These are phyloP conservation scores for Fomitiporia mediterranea DNA, from an alignment of 1,284 basidiomycete genomes.

Conservation along the genomic window DNA sequence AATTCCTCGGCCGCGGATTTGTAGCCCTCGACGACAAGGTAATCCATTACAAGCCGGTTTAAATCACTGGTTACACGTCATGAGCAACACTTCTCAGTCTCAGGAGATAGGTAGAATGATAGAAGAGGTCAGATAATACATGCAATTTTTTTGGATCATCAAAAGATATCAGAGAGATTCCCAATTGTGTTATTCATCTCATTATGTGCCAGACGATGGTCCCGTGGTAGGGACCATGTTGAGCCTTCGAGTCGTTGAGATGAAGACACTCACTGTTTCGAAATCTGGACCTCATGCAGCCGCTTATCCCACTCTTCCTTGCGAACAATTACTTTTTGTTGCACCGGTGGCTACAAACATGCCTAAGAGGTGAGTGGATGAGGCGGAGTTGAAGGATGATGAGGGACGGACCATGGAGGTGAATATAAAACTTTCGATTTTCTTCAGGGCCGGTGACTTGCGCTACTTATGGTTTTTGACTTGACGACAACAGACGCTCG, in stretches of 20 bases:
- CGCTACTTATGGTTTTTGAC: too few species aligned
- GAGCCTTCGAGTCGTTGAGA: too few species aligned
- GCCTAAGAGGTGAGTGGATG: background rate
- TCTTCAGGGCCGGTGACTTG: conserved; percentile 31
- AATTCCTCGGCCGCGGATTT: conserved; percentile 95
- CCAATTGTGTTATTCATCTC: conserved; percentile 70
- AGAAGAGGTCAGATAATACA: conserved; percentile 76
- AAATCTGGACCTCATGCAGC: conserved; percentile 66
- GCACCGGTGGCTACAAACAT: conserved; percentile 11
- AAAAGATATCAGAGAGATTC: conserved; percentile 81
- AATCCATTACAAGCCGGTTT: conserved; percentile 96
- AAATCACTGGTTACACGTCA: conserved; percentile 62
- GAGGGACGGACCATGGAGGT: conserved; percentile 29
- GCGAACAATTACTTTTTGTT: conserved; percentile 51
- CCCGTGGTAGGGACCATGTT: conserved; percentile 20
- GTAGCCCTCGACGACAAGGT: conserved; percentile 96
- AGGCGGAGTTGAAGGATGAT: background rate
- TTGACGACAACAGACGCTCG: too few species aligned
- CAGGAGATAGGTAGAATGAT: conserved; percentile 11
- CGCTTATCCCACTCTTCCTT: conserved; percentile 74
- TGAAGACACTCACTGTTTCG: conserved; percentile 80
- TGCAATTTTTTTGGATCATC: conserved; percentile 65
- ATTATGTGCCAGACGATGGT: conserved; percentile 21
- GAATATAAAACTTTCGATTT: conserved; percentile 25
- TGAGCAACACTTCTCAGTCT: conserved; percentile 20